Conservation (phyloP, 306 rosid genomes). For the Vigna reflexopilosa region DNA sequence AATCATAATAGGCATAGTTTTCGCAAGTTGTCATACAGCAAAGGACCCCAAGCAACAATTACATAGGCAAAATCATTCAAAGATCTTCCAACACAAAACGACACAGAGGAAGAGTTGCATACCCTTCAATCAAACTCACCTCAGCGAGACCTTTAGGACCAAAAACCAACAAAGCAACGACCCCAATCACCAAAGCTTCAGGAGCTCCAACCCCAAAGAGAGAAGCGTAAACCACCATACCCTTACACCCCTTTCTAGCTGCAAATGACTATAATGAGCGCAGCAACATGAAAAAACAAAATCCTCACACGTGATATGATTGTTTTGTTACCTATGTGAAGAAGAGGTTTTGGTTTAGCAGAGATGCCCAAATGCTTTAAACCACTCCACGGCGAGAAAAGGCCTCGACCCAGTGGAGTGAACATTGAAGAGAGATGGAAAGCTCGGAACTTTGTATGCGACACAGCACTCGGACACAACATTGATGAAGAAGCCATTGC, state of each 20-base stretch:
- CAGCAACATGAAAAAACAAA: constrained; percentile 21
- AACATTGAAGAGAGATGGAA: constrained; percentile 50
- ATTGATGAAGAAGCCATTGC: constrained; percentile 74
- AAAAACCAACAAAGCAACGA: constrained; percentile 96
- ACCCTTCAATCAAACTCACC: constrained; percentile 60
- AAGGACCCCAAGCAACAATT: background rate
- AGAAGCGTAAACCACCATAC: constrained; percentile 83
- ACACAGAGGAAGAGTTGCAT: background rate
- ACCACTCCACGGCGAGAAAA: constrained; percentile 85
- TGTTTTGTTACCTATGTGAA: constrained; percentile 49
- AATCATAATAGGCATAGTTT: background rate
- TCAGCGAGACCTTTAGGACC: constrained; percentile 99
- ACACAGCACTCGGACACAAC: constrained; percentile 53
- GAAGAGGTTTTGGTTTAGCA: constrained; percentile 48
- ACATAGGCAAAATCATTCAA: background rate
- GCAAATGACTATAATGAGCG: constrained; percentile 37
- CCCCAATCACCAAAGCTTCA: constrained; percentile 98
- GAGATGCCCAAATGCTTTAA: constrained; percentile 80
- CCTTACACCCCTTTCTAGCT: constrained; percentile 72
- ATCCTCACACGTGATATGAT: constrained; percentile 12
- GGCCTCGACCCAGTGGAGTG: constrained; percentile 59
- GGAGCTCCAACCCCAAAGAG: constrained; percentile 99
- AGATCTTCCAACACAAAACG: constrained; percentile 18
- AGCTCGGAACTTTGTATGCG: constrained; percentile 47
- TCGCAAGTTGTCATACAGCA: background rate